Conservation (phyloP, 202 grass and related monocot genomes). For the Eragrostis tef region DNA sequence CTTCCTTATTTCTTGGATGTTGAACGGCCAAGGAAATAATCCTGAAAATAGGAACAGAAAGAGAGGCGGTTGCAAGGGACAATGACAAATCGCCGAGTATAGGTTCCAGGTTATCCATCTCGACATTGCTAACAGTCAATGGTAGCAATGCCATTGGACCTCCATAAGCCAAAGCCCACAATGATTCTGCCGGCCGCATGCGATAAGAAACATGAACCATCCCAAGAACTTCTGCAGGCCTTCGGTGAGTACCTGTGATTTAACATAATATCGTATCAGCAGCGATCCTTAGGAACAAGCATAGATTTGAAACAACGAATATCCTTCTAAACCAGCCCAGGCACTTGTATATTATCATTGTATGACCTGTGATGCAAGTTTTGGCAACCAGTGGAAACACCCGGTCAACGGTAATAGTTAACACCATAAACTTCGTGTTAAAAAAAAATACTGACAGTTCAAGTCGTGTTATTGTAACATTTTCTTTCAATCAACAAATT, state of each 20-base stretch:
- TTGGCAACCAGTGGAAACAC: slow-evolving; percentile 26
- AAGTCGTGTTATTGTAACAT: no score
- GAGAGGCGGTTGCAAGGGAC: slow-evolving; percentile 74
- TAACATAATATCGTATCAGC: slow-evolving; percentile 45
- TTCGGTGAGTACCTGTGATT: slow-evolving; percentile 82
- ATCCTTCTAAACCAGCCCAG: slow-evolving; percentile 24
- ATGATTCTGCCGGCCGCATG: slow-evolving; percentile 73
- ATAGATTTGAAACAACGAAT: neutral
- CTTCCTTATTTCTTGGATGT: slow-evolving; percentile 93
- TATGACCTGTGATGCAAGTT: slow-evolving; percentile 1
- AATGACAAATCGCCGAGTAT: slow-evolving; percentile 69
- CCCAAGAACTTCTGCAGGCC: slow-evolving; percentile 88
- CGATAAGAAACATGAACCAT: slow-evolving; percentile 83
- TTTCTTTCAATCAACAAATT: no score
- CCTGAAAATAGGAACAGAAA: slow-evolving; percentile 93
- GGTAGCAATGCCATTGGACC: slow-evolving; percentile 94
- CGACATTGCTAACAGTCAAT: slow-evolving; percentile 82
- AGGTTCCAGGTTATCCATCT: slow-evolving; percentile 94
- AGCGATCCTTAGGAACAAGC: slow-evolving; percentile 37
- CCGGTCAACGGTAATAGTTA: slow-evolving; percentile 34
- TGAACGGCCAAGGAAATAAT: slow-evolving; percentile 87
- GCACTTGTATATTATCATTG: slow-evolving; percentile 31
- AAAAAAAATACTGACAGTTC: neutral
- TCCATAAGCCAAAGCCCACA: slow-evolving; percentile 91
- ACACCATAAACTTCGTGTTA: neutral